phyloP scores from a whole-genome alignment of 2,329 filamentous ascomycete genomes.

The Curvularia sp. region DNA sequence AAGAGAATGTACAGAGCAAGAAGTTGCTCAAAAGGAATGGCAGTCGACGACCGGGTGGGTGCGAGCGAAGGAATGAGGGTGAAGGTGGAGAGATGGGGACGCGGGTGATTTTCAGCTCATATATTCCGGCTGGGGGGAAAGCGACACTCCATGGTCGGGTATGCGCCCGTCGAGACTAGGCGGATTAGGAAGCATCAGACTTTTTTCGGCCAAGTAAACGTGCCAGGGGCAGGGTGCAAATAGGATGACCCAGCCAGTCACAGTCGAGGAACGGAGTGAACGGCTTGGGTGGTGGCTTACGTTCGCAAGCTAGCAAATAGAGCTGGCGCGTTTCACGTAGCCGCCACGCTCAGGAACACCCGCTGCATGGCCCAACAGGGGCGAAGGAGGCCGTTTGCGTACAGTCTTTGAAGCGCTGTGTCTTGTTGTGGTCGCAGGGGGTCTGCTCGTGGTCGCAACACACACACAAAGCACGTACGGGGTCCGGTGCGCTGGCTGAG shows the following conservation, averaged over 20 bases:
- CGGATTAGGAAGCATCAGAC: slow-evolving; percentile 5
- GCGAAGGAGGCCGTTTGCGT: slow-evolving; percentile 5
- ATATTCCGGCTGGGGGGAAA: slow-evolving; percentile 11
- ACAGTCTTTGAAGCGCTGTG: background rate
- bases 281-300: slow-evolving; percentile 9
- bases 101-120: slow-evolving; percentile 14
- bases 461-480: no score
- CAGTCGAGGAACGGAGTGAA: slow-evolving; percentile 3
- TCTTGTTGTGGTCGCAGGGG: slow-evolving; percentile 4
- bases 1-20: slow-evolving; percentile 22
- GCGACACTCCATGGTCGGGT: slow-evolving; percentile 3
- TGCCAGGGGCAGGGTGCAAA: slow-evolving; percentile 15
- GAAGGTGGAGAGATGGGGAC: slow-evolving; percentile 7
- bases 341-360: slow-evolving; percentile 19
- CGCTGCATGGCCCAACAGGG: slow-evolving; percentile 8
- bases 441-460: background rate
- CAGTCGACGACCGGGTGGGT: slow-evolving; percentile 15
- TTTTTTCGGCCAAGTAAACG: slow-evolving; percentile 13
- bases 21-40: slow-evolving; percentile 16
- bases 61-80: slow-evolving; percentile 14
- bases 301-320: slow-evolving; percentile 10
- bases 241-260: slow-evolving; percentile 9
- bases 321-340: slow-evolving; percentile 17
- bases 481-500: background rate
- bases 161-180: slow-evolving; percentile 4